Percentiles rank a stretch among this genome's conserved stretches.
These are phyloP conservation scores for Trichoderma orchidacearum DNA, from an alignment of 495 filamentous ascomycete species.

Conservation along the genomic window DNA sequence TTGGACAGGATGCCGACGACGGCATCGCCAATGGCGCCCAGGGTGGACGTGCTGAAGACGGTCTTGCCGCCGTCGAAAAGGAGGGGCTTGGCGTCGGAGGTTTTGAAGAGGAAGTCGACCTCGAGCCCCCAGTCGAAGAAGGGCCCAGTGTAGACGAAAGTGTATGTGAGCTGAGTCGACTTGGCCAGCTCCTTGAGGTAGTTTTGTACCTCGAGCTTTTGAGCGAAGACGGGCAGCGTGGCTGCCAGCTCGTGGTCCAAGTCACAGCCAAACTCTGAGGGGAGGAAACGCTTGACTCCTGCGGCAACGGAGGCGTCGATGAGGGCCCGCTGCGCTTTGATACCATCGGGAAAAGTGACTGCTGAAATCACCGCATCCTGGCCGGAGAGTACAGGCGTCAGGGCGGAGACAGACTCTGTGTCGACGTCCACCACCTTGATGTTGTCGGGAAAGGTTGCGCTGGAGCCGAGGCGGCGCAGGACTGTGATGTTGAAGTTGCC, in stretches of 20 bases:
- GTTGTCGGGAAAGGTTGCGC: slow-evolving; percentile 13
- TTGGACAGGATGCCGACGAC: slow-evolving; percentile 17
- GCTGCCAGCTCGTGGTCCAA: slow-evolving; percentile 16
- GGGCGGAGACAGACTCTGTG: slow-evolving; percentile 30
- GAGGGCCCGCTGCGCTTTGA: slow-evolving; percentile 19
- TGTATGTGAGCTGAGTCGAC: slow-evolving; percentile 28
- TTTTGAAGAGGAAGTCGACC: slow-evolving; percentile 2
- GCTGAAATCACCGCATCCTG: slow-evolving; percentile 36
- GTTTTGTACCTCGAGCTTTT: slow-evolving; percentile 28
- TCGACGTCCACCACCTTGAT: slow-evolving; percentile 31
- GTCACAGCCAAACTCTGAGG: slow-evolving; percentile 41
- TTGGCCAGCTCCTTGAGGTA: slow-evolving; percentile 24
- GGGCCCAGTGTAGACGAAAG: slow-evolving; percentile 23
- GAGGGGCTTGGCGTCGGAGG: neutral
- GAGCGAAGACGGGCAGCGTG: slow-evolving; percentile 25
- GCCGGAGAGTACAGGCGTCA: slow-evolving; percentile 25
- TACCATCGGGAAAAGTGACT: slow-evolving; percentile 4
- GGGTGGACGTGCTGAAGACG: slow-evolving; percentile 13
- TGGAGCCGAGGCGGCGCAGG: slow-evolving; percentile 34
- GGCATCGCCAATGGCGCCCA: slow-evolving; percentile 14
- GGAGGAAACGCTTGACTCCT: slow-evolving; percentile 38
- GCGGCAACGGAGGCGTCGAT: slow-evolving; percentile 38
- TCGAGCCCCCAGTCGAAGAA: slow-evolving; percentile 19
- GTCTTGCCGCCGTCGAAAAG: slow-evolving; percentile 15
- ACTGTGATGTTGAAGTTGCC: slow-evolving; percentile 75